phyloP scores from a whole-genome alignment of 1,284 basidiomycete genomes.

The Irpex sp. region DNA sequence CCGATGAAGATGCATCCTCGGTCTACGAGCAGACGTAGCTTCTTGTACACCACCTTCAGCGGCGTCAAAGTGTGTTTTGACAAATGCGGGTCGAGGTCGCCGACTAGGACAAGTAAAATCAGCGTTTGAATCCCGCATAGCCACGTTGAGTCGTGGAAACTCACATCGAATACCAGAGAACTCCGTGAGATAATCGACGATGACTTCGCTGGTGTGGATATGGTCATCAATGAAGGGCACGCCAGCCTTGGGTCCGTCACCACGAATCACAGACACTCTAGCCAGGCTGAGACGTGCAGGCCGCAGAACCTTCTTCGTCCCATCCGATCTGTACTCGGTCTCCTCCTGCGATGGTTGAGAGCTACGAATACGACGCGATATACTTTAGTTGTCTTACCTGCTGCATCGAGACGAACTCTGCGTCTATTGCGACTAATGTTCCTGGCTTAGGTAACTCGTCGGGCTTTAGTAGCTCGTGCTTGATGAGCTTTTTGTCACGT shows the following conservation, averaged over 20 bases:
- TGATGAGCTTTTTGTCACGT: constrained; percentile 68
- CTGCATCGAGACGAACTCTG: constrained; percentile 96
- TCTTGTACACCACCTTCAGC: constrained; percentile 96
- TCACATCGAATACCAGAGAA: constrained; percentile 92
- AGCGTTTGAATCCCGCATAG: not conserved
- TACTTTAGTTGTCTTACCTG: constrained; percentile 45
- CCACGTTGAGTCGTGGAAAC: constrained; percentile 21
- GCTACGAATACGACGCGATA: not conserved
- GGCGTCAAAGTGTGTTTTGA: constrained; percentile 91
- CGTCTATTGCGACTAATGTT: constrained; percentile 91
- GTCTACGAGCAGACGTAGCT: constrained; percentile 91
- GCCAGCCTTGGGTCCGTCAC: constrained; percentile 74
- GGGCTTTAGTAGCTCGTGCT: constrained; percentile 66
- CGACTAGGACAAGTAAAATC: constrained; percentile 45
- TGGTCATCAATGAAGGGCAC: constrained; percentile 97
- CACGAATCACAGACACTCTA: constrained; percentile 90
- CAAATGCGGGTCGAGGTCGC: constrained; percentile 83
- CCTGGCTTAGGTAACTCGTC: constrained; percentile 86
- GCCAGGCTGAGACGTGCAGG: constrained; percentile 91
- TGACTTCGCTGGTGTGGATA: constrained; percentile 90
- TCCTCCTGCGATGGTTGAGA: constrained; percentile 62
- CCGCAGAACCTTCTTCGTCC: constrained; percentile 87
- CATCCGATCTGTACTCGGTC: constrained; percentile 90
- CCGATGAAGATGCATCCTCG: constrained; percentile 96
- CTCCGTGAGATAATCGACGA: constrained; percentile 96